Conservation (phyloP, 306 rosid genomes). For the Echinosophora koreensis region DNA sequence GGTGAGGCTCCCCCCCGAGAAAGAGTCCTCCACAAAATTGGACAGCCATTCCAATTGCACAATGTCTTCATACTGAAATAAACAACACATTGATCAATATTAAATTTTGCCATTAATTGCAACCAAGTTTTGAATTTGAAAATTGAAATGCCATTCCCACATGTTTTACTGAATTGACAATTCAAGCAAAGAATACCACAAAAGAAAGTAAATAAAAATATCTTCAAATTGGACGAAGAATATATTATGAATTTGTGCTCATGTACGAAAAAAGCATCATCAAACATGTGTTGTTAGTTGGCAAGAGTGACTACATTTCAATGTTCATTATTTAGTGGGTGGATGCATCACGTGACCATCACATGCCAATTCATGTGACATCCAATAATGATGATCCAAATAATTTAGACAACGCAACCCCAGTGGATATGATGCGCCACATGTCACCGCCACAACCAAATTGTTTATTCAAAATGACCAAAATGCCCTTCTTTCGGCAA, state of each 20-base stretch:
- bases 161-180: background rate
- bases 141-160: slow-evolving; percentile 1
- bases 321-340: slow-evolving; percentile 30
- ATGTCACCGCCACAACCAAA: slow-evolving; percentile 51
- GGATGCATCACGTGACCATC: slow-evolving; percentile 45
- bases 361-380: slow-evolving; percentile 57
- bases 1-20: slow-evolving; percentile 76
- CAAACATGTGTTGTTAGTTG: slow-evolving; percentile 33
- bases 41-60: slow-evolving; percentile 96
- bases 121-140: background rate
- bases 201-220: background rate
- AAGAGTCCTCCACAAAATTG: slow-evolving; percentile 88
- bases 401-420: slow-evolving; percentile 41
- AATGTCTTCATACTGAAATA: slow-evolving; percentile 83
- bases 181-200: slow-evolving; percentile 27
- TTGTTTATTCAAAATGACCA: background rate
- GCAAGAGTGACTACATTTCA: slow-evolving; percentile 20
- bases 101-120: slow-evolving; percentile 20
- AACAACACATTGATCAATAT: slow-evolving; percentile 22
- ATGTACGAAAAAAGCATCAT: slow-evolving; percentile 13
- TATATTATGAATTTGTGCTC: slow-evolving; percentile 41
- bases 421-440: slow-evolving; percentile 43
- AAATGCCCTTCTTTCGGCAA: slow-evolving; percentile 10
- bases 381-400: slow-evolving; percentile 51
- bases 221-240: slow-evolving; percentile 24